A percentile compares a stretch with the other conserved stretches of the same genome.
Conservation (phyloP, 768 basidiomycete species). For the Porpolomopsis calyptriformis region DNA sequence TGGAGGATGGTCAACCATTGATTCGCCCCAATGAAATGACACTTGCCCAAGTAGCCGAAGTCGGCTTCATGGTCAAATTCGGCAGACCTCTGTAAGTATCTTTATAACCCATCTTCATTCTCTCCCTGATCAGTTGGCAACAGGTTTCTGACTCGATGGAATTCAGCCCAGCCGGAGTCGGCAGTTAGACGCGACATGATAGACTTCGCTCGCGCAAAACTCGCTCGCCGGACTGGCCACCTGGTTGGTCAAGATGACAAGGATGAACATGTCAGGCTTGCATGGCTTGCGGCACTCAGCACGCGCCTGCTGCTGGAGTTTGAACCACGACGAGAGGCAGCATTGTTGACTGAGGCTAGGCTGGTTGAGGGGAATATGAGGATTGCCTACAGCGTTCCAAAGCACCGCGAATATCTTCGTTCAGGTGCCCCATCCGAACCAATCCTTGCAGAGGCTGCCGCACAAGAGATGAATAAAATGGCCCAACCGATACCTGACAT, state of each 20-base stretch:
- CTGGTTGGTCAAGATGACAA: background rate
- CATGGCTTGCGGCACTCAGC: background rate
- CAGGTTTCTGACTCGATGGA: too few species aligned
- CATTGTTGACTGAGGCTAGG: slow-evolving; percentile 2
- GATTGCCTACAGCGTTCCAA: slow-evolving; percentile 11
- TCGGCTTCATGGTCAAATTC: background rate
- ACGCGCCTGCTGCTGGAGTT: background rate
- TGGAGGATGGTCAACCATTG: background rate
- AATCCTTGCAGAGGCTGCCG: slow-evolving; percentile 13
- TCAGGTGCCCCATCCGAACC: slow-evolving; percentile 15
- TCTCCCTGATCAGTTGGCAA: too few species aligned
- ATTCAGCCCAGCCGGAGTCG: too few species aligned
- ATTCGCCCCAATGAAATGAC: background rate
- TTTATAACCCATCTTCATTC: background rate
- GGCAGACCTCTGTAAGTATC: background rate
- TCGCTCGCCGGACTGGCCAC: too few species aligned
- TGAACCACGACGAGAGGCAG: background rate
- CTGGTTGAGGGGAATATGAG: slow-evolving; percentile 14
- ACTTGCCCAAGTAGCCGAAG: background rate
- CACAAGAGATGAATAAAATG: slow-evolving; percentile 6
- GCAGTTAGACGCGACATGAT: background rate
- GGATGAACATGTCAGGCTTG: too few species aligned
- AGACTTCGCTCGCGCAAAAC: background rate
- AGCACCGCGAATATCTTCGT: slow-evolving; percentile 7
- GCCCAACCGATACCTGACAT: background rate